Conservation (phyloP, 1,284 basidiomycete species). For the Moniliophthora roreri region DNA sequence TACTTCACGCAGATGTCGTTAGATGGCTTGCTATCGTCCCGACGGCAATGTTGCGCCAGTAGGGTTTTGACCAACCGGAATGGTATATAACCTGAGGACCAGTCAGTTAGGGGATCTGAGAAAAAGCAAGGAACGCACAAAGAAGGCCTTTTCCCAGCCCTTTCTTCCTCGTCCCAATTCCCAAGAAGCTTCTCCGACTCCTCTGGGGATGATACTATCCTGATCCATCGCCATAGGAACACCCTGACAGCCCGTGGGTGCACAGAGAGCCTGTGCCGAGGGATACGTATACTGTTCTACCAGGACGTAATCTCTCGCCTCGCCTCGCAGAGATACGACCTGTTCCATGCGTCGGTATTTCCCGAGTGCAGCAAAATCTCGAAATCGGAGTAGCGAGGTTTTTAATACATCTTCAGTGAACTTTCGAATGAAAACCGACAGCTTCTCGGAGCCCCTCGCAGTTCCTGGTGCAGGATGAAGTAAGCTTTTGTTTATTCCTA, state of each 20-base stretch:
- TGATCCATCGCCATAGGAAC: slow-evolving; percentile 55
- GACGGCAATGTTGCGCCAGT: slow-evolving; percentile 49
- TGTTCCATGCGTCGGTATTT: slow-evolving; percentile 35
- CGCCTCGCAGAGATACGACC: slow-evolving; percentile 40
- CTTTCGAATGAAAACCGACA: slow-evolving; percentile 11
- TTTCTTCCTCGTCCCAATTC: slow-evolving; percentile 39
- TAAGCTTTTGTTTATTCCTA: neutral
- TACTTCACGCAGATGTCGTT: slow-evolving; percentile 55
- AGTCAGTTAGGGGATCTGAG: neutral
- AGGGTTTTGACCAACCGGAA: slow-evolving; percentile 50
- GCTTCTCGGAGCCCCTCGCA: slow-evolving; percentile 6
- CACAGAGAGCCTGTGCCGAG: slow-evolving; percentile 33
- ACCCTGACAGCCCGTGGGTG: slow-evolving; percentile 39
- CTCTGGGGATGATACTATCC: slow-evolving; percentile 47
- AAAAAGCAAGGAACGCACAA: neutral
- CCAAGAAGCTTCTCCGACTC: slow-evolving; percentile 48
- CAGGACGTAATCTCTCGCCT: slow-evolving; percentile 54
- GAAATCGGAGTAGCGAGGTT: slow-evolving; percentile 14
- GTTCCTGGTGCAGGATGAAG: neutral
- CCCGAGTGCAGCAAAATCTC: slow-evolving; percentile 20
- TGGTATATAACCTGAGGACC: slow-evolving; percentile 27
- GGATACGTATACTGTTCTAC: slow-evolving; percentile 52
- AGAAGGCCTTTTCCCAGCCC: slow-evolving; percentile 7
- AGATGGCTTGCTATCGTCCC: slow-evolving; percentile 52
- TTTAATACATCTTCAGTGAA: slow-evolving; percentile 14